Evolutionary conservation across 2,329 filamentous ascomycete genomes (phyloP), one percentile per base, ranked within the genome.

Genomic region (Ophiostoma novo-ulmi): DNA sequence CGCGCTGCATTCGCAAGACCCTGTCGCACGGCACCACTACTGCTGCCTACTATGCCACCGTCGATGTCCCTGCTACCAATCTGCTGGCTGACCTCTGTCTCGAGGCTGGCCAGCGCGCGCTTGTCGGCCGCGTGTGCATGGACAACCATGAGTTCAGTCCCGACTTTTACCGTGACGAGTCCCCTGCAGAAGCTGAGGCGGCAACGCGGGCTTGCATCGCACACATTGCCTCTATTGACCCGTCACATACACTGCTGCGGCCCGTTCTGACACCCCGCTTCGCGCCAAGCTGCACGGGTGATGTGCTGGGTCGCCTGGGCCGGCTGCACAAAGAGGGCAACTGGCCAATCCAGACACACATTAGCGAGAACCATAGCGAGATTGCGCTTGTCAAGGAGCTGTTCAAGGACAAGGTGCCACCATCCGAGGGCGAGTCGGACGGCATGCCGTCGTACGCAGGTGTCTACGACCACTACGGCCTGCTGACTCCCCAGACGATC

Each of bases 81-180:
- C 85, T 97, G 8, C 89, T 99, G 6, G 91, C 94, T 0, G 88
- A 92, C 74, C 86, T 97, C 22, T 97, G 94, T 77, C 84, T 92
- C n/a, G 78, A 81, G 0, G 82, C 87, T 36, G 95, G 95, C 64
- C 95, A 99, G 80, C 85, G 95, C 69, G 95, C 95, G 7, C 91
- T 98, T 74, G 87, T 99, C 58, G 95, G 95, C 41, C 86, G 95
- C 58, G 92, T 96, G n/a, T 97, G 94, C 82, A 98, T 99, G 95
- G 93, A 98, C 78, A 85, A 85, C 39, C 78, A 79, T 0, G 78
- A 81, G 0, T 80, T 91, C 5, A 89, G 88, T 52, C 94, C 94
- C 0, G 84, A 86, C 1, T 91, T 90, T 81, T 98, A 98, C 81
- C 85, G 88, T 31, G 95, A 99, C 78, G 85, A 86, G 71, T 88